phyloP scores from a whole-genome alignment of 2,329 filamentous ascomycete species.

The Pseudogymnoascus sp. region DNA sequence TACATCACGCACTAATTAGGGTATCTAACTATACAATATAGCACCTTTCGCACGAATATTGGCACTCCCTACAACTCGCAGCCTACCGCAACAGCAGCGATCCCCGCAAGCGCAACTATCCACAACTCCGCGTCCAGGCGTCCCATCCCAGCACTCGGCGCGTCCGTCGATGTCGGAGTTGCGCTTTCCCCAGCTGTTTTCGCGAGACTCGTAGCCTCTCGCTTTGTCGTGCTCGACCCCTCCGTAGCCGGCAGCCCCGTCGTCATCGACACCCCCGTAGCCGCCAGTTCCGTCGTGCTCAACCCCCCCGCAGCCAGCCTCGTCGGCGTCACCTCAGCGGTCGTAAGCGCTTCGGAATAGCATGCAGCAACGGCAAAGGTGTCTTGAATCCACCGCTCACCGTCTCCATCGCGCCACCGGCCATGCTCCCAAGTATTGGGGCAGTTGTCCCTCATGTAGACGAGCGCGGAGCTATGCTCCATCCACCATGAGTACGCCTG shows the following conservation, averaged over 20 bases:
- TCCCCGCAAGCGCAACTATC: background rate
- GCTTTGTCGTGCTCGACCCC: background rate
- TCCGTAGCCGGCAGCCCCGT: background rate
- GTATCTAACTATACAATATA: background rate
- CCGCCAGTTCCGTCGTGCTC: too few relatives aligned
- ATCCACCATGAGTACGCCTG: constrained; percentile 10
- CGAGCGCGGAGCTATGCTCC: background rate
- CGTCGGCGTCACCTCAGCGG: background rate
- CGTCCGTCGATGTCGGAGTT: background rate
- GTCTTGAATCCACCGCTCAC: background rate
- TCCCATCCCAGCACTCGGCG: background rate
- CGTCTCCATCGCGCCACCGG: background rate
- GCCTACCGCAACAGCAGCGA: background rate
- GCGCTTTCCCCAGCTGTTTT: background rate
- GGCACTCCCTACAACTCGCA: background rate
- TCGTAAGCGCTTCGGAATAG: background rate
- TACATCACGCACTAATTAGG: background rate
- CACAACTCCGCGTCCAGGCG: background rate
- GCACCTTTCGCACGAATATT: background rate
- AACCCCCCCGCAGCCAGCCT: too few relatives aligned
- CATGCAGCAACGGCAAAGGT: background rate
- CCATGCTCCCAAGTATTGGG: constrained; percentile 2
- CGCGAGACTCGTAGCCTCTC: background rate
- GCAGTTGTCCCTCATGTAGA: constrained; percentile 8
- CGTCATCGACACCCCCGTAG: background rate